Evolutionary conservation across 192 early-diverging fungal genomes (phyloP).

Genomic region (Gonapodya prolifera): DNA sequence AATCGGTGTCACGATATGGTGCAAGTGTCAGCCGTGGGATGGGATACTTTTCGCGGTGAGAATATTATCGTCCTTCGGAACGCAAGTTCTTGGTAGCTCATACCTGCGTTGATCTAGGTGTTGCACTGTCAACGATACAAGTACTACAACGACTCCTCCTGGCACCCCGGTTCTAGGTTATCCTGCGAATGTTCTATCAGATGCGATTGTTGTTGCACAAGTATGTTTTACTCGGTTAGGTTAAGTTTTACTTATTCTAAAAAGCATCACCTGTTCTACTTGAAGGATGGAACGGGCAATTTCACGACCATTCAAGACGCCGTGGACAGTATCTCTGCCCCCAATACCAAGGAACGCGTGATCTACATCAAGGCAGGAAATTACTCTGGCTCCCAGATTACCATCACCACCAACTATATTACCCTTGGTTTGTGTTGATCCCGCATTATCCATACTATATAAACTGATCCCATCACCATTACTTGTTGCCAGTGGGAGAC

Average conservation of each 20-base stretch:
- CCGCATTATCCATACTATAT: not conserved
- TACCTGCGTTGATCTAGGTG: too few relatives aligned
- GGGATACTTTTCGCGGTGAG: not conserved
- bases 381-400: not conserved
- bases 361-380: conserved; percentile 8
- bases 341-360: not conserved
- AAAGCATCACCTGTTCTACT: too few relatives aligned
- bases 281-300: conserved; percentile 8
- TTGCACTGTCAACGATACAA: not conserved
- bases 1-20: not conserved
- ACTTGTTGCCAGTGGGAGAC: not conserved
- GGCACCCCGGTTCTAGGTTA: not conserved
- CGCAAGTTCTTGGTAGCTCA: too few relatives aligned
- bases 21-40: not conserved
- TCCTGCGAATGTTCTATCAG: not conserved
- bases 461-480: too few relatives aligned
- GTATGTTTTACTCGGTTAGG: too few relatives aligned
- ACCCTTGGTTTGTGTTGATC: not conserved
- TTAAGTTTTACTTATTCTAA: too few relatives aligned
- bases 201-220: not conserved
- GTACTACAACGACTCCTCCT: not conserved
- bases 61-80: too few relatives aligned
- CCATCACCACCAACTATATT: conserved; percentile 1
- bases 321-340: not conserved
- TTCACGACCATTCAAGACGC: conserved; percentile 6